Evolutionary conservation across 306 rosid genomes (phyloP).

Genomic region (Hylodesmum podocarpum): DNA sequence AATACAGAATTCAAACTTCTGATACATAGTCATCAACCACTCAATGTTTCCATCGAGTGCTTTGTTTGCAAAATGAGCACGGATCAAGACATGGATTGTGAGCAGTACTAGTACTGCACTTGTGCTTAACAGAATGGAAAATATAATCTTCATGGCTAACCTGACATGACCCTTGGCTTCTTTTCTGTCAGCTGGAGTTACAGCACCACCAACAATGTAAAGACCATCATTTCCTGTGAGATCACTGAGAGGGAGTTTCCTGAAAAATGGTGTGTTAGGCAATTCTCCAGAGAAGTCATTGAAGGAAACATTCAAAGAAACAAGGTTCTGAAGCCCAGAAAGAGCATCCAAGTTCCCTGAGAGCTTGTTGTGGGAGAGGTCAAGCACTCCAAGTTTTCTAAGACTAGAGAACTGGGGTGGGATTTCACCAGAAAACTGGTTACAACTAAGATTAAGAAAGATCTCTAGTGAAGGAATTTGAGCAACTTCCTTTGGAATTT

Average conservation of each 20-base stretch:
- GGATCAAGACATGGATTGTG: conserved; percentile 47
- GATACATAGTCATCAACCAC: conserved; percentile 69
- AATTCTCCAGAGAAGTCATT: conserved; percentile 75
- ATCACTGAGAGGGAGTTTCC: conserved; percentile 64
- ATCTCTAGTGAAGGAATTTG: conserved; percentile 68
- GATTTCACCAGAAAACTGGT: conserved; percentile 71
- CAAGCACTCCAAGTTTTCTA: conserved; percentile 67
- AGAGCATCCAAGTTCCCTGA: conserved; percentile 60
- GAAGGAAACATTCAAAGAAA: conserved; percentile 73
- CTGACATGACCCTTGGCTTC: conserved; percentile 28
- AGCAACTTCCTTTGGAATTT: conserved; percentile 66
- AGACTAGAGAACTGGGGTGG: conserved; percentile 65
- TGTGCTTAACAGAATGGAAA: conserved; percentile 53
- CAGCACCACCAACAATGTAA: conserved; percentile 38
- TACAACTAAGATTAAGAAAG: conserved; percentile 66
- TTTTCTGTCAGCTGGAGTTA: conserved; percentile 36
- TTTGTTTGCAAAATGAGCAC: conserved; percentile 36
- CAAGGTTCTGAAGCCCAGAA: conserved; percentile 60
- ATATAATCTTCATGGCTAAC: conserved; percentile 43
- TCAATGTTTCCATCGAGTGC: conserved; percentile 30
- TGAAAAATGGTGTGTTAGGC: conserved; percentile 73
- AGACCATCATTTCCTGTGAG: conserved; percentile 67
- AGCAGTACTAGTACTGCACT: conserved; percentile 55
- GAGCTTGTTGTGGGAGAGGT: conserved; percentile 80
- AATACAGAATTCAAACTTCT: conserved; percentile 58